Conservation (phyloP, 495 filamentous ascomycete genomes). For the Podospora pseudoanserina region DNA sequence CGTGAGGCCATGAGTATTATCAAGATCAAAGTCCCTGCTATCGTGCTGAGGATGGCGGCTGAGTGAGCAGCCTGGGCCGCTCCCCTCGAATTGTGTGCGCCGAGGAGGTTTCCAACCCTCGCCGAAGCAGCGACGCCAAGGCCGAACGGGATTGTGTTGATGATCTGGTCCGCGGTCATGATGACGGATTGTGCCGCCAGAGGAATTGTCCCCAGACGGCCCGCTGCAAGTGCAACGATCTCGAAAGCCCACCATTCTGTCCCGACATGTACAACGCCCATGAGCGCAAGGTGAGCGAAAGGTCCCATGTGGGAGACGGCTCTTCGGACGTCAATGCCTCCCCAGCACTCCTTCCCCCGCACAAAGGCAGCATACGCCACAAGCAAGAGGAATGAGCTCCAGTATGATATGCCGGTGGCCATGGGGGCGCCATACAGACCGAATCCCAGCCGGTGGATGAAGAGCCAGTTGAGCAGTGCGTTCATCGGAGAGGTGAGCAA, state of each 20-base stretch:
- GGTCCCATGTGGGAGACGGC: conserved; percentile 63
- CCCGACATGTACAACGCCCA: conserved; percentile 85
- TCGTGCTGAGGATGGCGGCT: conserved; percentile 69
- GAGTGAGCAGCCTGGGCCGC: conserved; percentile 73
- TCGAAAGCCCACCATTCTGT: conserved; percentile 98
- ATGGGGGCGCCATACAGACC: conserved; percentile 78
- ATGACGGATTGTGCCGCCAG: conserved; percentile 88
- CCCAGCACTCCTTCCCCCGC: conserved; percentile 75
- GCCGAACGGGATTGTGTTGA: conserved; percentile 92
- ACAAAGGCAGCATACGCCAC: conserved; percentile 72
- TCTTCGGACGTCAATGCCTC: conserved; percentile 63
- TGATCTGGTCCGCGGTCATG: conserved; percentile 90
- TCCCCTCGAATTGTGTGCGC: conserved; percentile 61
- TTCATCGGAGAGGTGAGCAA: conserved; percentile 80
- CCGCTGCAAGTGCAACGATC: conserved; percentile 88
- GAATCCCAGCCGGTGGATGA: conserved; percentile 66
- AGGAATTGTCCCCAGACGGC: conserved; percentile 75
- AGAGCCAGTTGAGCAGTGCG: conserved; percentile 71
- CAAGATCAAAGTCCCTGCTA: conserved; percentile 67
- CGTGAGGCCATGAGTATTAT: conserved; percentile 68
- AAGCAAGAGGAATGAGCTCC: conserved; percentile 76
- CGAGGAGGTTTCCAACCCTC: conserved; percentile 79
- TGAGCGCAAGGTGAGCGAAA: conserved; percentile 70
- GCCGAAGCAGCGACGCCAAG: conserved; percentile 80
- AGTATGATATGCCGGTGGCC: conserved; percentile 83